Base-by-base conservation (phyloP, 2,329 filamentous ascomycete genomes). In the Cadophora sp. region DNA sequence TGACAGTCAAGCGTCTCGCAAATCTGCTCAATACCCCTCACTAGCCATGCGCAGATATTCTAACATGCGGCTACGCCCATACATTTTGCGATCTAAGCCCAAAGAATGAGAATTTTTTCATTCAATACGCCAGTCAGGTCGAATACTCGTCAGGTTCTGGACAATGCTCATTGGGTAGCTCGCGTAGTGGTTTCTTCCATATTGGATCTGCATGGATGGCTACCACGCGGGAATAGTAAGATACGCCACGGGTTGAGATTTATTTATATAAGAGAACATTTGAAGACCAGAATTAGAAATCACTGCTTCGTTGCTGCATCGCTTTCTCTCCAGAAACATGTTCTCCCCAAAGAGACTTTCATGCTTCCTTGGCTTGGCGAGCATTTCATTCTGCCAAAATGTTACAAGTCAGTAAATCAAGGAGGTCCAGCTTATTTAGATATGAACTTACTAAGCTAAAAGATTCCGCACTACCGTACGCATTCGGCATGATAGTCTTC, bases 401-500 rank as follows among this genome's bases (percentile, higher is more conserved):
- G 55, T 26, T 3, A 37, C 29, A 59, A 59, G 55, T 59, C 26
- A 43, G 55, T 31, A 50, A 12, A 6, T 48, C 5, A 22, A 22
- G 19, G 11, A 2, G 7, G 16, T 16, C 19, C 4, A 2, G 1
- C 7, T 14, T 22, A 6, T 9, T 22, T n/a, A 22, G 6, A 22
- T 22, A 2, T 8, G 2, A 8, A 48, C 43, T 48, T 16, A 50
- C 19, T 26, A 40, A 16, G 9, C 2, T 24, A 19, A 12, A 29
- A 50, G 59, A 48, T 14, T 4, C 59, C 31, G 43, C 62, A 43
- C 8, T 24, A 87, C 76, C 5, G 5, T 50, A 27, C n/a, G 29
- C 78, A 67, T 12, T 75, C 78, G 7, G 79, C 77, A 69, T 82
- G 81, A 68, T 80, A 78, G 71, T 86, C 82, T 68, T 79, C 75